These are phyloP conservation scores for Haplosporangium gracile DNA, from an alignment of 192 early-diverging fungal species.

Conservation along the genomic window DNA sequence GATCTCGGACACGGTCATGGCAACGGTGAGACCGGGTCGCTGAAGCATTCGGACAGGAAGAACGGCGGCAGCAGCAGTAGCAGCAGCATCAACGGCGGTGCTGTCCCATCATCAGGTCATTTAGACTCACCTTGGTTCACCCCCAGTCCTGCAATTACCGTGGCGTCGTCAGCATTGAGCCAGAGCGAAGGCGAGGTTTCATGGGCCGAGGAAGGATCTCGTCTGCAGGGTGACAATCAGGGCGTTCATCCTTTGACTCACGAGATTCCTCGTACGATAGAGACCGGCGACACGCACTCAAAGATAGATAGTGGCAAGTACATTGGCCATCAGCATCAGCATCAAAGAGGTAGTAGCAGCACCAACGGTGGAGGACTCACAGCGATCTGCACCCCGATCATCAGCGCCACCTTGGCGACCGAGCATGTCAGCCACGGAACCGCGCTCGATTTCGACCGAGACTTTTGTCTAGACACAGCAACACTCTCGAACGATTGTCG, in stretches of 20 bases:
- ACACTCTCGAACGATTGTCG: not conserved
- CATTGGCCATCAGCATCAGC: constrained; percentile 1
- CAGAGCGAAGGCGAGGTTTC: not conserved
- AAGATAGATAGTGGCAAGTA: constrained; percentile 55
- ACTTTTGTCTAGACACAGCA: constrained; percentile 10
- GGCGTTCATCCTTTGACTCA: not conserved
- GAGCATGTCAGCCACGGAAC: constrained; percentile 21
- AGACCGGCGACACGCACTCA: not conserved
- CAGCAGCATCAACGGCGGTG: not conserved
- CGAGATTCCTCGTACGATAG: not conserved
- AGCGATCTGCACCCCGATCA: not conserved
- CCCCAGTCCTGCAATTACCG: not conserved
- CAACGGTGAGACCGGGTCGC: not conserved
- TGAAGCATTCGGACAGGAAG: not conserved
- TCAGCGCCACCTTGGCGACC: not conserved
- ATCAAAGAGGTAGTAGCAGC: not conserved
- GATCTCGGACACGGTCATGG: not conserved
- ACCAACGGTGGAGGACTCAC: constrained; percentile 12
- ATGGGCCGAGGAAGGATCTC: not conserved
- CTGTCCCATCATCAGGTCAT: not conserved
- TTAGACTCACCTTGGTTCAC: not conserved
- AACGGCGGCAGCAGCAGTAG: not conserved
- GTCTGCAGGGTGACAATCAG: not conserved
- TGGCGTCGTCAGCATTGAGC: not conserved
- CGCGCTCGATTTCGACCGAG: constrained; percentile 13